Evolutionary conservation across 495 filamentous ascomycete species (phyloP), one percentile per base, ranked within the genome.

Genomic region (Tuber calosporum): DNA sequence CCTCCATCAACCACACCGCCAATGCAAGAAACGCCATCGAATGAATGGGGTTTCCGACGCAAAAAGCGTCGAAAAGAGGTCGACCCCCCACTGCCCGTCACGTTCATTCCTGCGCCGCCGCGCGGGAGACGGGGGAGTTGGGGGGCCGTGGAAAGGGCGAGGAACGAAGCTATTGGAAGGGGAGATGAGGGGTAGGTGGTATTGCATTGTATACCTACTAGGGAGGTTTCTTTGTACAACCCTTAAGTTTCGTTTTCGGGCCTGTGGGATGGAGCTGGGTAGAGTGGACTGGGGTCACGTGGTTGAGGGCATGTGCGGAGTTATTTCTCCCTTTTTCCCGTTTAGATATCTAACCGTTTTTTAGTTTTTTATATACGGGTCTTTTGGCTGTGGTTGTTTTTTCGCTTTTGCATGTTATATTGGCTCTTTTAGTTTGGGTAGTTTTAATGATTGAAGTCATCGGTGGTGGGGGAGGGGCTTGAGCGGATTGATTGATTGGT

Each of bases 91-190:
- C 77, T 91, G 11, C 89, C 89, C 2, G 85, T 92, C 36, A 91
- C 88, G 11, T 84, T 91, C 38, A 90, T 93, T 67, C 90, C 90
- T 0, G 89, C 90, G 4, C 88, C 89, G 66, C 86, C 87, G 6
- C 84, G 89, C 13, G 77, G 73, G 4, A 75, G 43, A 4, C 76
- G 71, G 5, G 76, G 76, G 4, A 73, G 70, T 20, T 78, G 76
- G 76, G 71, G 71, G 5, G 74, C 75, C 0, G 76, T 77, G 8
- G 76, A 77, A 69, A 69, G 74, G 22, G 76, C 75, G 19, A 43
- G 76, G 22, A 62, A 62, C 15, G 53, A 62, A 62, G 53, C 53
- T 19, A 62, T 62, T 34, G 53, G 53, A 13, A 62, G 26, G 53
- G 53, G 53, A 62, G 53, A 34, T 6, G 26, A 62, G 53, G 26